Base-by-base conservation (phyloP, 192 early-diverging fungal species). In the Backusella liffmaniae region DNA sequence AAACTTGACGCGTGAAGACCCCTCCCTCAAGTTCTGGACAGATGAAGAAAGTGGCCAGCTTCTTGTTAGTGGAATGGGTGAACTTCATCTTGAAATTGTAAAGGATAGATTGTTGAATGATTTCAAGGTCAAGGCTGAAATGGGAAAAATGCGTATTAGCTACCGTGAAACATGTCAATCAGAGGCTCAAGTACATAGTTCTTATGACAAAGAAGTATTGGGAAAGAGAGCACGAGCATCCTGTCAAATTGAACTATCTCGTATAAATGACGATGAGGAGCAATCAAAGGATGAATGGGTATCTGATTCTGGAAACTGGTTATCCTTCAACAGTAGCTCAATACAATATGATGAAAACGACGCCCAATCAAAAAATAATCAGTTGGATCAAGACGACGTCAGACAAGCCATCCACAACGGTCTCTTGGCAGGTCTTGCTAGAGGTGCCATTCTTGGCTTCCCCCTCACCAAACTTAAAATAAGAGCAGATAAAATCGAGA, bases 11-110 rank as follows among this genome's bases (percentile, higher is more conserved):
- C 86, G 94, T 5, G 97, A 98, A 82, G 97, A 98, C 67, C 97
- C 97, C 2, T 96, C 94, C 1, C 76, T 98, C 29, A 89, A 87
- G 68, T 80, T 95, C 15, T 73, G 86, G 16, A 84, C 83, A 9
- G 92, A 97, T 76, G 87, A 88, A 53, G 97, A 97, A 67, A 96
- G 94, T 1, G 95, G 96, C 0, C 97, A 98, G 78, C 92, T 90
- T 21, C 76, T 97, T 66, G 77, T 98, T 5, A 90, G 93, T 76
- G 97, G 96, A 0, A 96, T 97, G 96, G 97, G 97, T 7, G 97
- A 97, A 76, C 85, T 98, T 67, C 97, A 98, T 79, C 79, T 98
- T 35, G 97, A 98, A 73, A 92, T 98, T 16, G 90, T 95, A 13
- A 90, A 90, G 49, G 95, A 96, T 39, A 82, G 96, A n/a, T 82